A percentile compares a stretch with the other conserved stretches of the same genome.
Evolutionary conservation across 257 asterid species (phyloP).

Genomic region (Anisodus acutangulus): DNA sequence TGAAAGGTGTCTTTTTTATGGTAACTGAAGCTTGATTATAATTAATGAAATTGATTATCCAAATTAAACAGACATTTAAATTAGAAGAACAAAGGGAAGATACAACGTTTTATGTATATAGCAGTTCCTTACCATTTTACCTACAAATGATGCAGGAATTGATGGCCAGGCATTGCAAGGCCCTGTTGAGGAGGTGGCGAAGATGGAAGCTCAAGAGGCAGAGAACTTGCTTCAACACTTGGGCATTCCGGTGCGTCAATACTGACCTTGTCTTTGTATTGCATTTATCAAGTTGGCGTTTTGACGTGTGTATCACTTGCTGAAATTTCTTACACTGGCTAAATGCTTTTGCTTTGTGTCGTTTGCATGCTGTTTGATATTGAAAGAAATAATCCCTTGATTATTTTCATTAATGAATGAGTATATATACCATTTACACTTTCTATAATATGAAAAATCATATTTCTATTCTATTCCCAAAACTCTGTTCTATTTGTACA

Average conservation of each 20-base stretch:
- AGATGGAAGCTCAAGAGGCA: constrained; percentile 74
- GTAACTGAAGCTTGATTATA: not conserved
- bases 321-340: not conserved
- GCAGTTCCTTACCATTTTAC: constrained; percentile 15
- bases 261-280: not conserved
- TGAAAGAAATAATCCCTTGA: too few species aligned
- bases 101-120: not conserved
- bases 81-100: not conserved
- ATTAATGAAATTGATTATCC: not conserved
- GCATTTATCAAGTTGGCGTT: constrained; percentile 24
- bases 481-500: too few species aligned
- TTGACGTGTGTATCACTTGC: not conserved
- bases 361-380: not conserved
- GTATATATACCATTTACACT: too few species aligned
- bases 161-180: constrained; percentile 56
- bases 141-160: constrained; percentile 39
- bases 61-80: not conserved
- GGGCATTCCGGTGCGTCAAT: constrained; percentile 58
- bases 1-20: not conserved
- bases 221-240: constrained; percentile 65
- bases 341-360: not conserved
- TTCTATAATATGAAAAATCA: too few species aligned
- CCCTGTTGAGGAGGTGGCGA: constrained; percentile 80
- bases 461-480: too few species aligned
- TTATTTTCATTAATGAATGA: too few species aligned